Evolutionary conservation across 495 filamentous ascomycete genomes (phyloP).

Genomic region (Penicillium samsonianum): DNA sequence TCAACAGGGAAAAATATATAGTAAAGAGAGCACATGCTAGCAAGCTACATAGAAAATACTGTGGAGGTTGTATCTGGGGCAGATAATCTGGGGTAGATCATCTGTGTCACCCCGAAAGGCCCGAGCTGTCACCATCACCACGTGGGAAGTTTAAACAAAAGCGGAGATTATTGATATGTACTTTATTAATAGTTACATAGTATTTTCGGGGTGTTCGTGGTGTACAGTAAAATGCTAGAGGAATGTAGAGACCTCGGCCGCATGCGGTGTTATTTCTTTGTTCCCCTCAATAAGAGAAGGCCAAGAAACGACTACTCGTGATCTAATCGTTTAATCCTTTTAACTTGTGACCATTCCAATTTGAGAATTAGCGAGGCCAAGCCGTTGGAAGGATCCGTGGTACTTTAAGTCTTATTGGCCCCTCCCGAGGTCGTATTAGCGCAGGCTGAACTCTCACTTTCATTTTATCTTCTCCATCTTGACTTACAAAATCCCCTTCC

Average conservation of each 20-base stretch:
- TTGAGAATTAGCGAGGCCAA: neutral
- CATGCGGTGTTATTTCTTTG: too few relatives aligned
- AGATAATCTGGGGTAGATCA: neutral
- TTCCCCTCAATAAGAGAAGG: too few relatives aligned
- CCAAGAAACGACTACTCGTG: too few relatives aligned
- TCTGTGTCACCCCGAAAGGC: neutral
- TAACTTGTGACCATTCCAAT: neutral
- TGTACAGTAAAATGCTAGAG: too few relatives aligned
- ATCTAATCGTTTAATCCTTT: too few relatives aligned
- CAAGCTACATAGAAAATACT: too few relatives aligned
- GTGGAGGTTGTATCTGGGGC: too few relatives aligned
- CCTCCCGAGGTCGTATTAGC: neutral
- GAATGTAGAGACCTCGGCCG: too few relatives aligned
- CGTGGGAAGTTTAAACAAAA: neutral
- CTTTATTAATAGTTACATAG: too few relatives aligned
- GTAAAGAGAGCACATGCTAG: too few relatives aligned
- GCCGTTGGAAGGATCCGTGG: neutral
- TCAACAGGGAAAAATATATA: too few relatives aligned
- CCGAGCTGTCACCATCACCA: neutral
- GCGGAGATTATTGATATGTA: neutral
- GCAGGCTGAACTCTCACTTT: slow-evolving; percentile 6
- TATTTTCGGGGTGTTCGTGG: too few relatives aligned
- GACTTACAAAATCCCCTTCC: neutral
- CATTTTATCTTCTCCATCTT: neutral
- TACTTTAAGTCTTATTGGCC: neutral